Conservation (phyloP, 139 green algal genomes). For the Haematococcus lacustris region DNA sequence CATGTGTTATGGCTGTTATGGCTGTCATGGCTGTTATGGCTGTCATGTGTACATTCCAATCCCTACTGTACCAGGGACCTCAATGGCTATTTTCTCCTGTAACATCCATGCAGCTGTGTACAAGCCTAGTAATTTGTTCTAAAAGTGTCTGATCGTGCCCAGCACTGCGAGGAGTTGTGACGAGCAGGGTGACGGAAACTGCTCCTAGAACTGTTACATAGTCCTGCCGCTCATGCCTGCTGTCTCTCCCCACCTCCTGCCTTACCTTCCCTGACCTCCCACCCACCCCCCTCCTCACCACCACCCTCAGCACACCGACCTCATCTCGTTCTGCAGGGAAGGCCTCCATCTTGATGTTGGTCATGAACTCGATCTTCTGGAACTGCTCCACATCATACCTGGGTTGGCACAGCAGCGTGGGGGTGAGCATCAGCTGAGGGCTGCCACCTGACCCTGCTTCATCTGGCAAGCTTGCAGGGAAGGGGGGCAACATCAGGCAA, state of each 20-base stretch:
- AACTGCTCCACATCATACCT: conserved; percentile 96
- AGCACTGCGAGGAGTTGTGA: not conserved
- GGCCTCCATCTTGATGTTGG: conserved; percentile 70
- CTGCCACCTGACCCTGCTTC: too few relatives aligned
- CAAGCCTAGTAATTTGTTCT: not conserved
- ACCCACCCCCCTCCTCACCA: conserved; percentile 53
- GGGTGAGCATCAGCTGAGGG: too few relatives aligned
- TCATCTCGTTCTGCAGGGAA: conserved; percentile 65
- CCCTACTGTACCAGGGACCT: too few relatives aligned
- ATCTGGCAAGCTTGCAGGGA: too few relatives aligned
- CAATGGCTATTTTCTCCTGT: too few relatives aligned
- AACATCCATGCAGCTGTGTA: too few relatives aligned
- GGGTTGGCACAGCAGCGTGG: too few relatives aligned
- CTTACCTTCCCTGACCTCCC: not conserved
- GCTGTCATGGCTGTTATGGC: too few relatives aligned
- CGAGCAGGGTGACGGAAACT: not conserved
- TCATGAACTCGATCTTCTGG: conserved; percentile 95
- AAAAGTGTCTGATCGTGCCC: not conserved
- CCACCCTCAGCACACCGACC: conserved; percentile 74
- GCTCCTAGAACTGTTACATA: not conserved
- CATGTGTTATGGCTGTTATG: too few relatives aligned
- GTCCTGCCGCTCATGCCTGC: not conserved
- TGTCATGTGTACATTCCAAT: too few relatives aligned
- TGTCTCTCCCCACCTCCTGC: too few relatives aligned
- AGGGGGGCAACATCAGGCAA: too few relatives aligned